Evolutionary conservation across 495 filamentous ascomycete species (phyloP).

Genomic region (Daldinia bambusicola): DNA sequence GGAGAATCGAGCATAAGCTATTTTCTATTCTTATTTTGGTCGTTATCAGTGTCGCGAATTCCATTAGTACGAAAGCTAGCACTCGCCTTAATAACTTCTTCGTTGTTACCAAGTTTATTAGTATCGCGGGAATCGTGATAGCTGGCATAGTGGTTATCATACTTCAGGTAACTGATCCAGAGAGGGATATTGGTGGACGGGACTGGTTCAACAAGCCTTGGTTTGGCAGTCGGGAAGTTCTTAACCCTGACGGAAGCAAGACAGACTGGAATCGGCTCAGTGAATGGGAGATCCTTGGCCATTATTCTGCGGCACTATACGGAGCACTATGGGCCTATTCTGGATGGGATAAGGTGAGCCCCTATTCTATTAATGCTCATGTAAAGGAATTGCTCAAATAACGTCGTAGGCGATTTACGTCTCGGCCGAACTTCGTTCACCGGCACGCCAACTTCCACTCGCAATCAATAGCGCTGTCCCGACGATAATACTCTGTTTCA

Average conservation of each 20-base stretch:
- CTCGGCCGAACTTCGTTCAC: slow-evolving; percentile 61
- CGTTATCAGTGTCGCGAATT: slow-evolving; percentile 62
- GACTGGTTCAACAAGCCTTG: slow-evolving; percentile 65
- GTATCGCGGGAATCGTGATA: slow-evolving; percentile 58
- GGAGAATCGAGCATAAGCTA: slow-evolving; percentile 57
- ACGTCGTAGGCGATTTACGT: slow-evolving; percentile 62
- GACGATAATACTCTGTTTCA: slow-evolving; percentile 65
- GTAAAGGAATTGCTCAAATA: background rate
- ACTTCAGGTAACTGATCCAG: slow-evolving; percentile 48
- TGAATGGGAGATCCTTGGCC: slow-evolving; percentile 62
- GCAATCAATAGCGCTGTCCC: slow-evolving; percentile 66
- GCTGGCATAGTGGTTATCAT: slow-evolving; percentile 59
- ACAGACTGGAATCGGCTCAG: slow-evolving; percentile 60
- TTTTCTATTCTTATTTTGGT: slow-evolving; percentile 58
- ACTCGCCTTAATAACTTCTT: slow-evolving; percentile 66
- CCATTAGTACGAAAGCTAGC: slow-evolving; percentile 65
- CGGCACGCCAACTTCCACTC: slow-evolving; percentile 63
- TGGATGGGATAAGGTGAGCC: slow-evolving; percentile 68
- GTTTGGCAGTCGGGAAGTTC: slow-evolving; percentile 59
- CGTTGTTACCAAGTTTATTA: slow-evolving; percentile 61
- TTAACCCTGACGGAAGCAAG: slow-evolving; percentile 57
- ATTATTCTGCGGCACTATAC: slow-evolving; percentile 64
- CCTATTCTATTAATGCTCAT: background rate
- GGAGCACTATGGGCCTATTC: slow-evolving; percentile 68
- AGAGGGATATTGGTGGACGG: slow-evolving; percentile 52